These are phyloP conservation scores for Citrullus colocynthis DNA, from an alignment of 306 rosid genomes.

Conservation along the genomic window DNA sequence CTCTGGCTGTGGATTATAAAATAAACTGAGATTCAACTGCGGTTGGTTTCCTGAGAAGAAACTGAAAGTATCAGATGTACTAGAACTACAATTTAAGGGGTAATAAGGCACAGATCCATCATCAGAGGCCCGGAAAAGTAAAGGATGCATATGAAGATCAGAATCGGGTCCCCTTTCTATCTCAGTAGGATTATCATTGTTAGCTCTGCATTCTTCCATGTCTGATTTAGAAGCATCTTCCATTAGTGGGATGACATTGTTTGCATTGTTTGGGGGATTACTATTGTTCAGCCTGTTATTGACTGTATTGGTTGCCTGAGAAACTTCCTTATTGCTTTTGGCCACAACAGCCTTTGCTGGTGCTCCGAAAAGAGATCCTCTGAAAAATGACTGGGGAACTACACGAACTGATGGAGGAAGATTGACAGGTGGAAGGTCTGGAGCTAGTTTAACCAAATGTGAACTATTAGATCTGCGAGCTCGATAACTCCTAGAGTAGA, in stretches of 20 bases:
- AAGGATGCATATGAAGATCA: constrained; percentile 90
- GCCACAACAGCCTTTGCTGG: constrained; percentile 27
- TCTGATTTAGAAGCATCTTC: constrained; percentile 21
- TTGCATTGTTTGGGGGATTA: constrained; percentile 8
- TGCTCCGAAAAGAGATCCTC: constrained; percentile 37
- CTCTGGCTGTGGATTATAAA: constrained; percentile 55
- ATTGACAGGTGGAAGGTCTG: constrained; percentile 83
- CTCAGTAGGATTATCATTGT: constrained; percentile 27
- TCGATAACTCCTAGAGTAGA: constrained; percentile 40
- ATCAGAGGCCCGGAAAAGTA: constrained; percentile 69
- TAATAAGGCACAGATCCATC: constrained; percentile 43
- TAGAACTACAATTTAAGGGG: constrained; percentile 40
- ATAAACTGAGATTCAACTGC: constrained; percentile 55
- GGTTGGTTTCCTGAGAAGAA: constrained; percentile 67
- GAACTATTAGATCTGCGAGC: constrained; percentile 35
- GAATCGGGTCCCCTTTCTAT: constrained; percentile 35
- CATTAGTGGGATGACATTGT: constrained; percentile 2
- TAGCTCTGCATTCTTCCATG: constrained; percentile 26
- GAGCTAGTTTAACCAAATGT: constrained; percentile 70
- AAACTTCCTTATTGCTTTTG: constrained; percentile 34
- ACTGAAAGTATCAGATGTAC: constrained; percentile 41
- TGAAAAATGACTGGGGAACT: constrained; percentile 67
- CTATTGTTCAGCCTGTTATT: constrained; percentile 17
- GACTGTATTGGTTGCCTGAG: constrained; percentile 19
- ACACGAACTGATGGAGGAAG: constrained; percentile 87